A percentile compares a stretch with the other conserved stretches of the same genome.
Evolutionary conservation across 1,284 basidiomycete species (phyloP).

Genomic region (Porogramme epimiltina): DNA sequence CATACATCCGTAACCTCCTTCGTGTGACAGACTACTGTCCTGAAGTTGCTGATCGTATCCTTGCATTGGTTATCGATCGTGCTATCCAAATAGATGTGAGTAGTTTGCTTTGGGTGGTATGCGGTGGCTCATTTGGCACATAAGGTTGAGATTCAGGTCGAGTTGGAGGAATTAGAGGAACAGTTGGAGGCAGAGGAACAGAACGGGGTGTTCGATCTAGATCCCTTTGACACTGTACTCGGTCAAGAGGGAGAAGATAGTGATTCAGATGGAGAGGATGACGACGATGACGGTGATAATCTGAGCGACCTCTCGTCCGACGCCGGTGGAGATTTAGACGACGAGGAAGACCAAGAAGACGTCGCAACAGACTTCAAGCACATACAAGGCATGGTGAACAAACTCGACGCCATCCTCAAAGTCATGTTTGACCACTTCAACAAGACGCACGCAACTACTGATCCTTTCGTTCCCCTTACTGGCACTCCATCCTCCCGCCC

Average conservation of each 20-base stretch:
- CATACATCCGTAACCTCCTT: slow-evolving; percentile 92
- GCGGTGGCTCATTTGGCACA: no score
- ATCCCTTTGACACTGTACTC: slow-evolving; percentile 83
- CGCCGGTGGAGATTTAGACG: slow-evolving; percentile 59
- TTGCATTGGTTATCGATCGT: slow-evolving; percentile 86
- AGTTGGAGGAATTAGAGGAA: slow-evolving; percentile 90
- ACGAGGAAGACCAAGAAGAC: slow-evolving; percentile 37
- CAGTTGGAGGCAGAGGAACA: slow-evolving; percentile 57
- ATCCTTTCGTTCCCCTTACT: slow-evolving; percentile 20
- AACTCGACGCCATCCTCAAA: slow-evolving; percentile 88
- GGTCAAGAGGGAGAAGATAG: slow-evolving; percentile 68
- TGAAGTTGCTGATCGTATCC: slow-evolving; percentile 83
- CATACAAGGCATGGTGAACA: slow-evolving; percentile 86
- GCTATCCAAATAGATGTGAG: slow-evolving; percentile 94
- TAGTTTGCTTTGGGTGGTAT: slow-evolving; percentile 14
- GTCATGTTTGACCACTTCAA: slow-evolving; percentile 86
- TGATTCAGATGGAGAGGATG: slow-evolving; percentile 55
- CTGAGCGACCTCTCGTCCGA: slow-evolving; percentile 73
- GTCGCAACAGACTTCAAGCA: slow-evolving; percentile 61
- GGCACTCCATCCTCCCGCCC: slow-evolving; percentile 30
- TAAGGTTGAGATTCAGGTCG: slow-evolving; percentile 96
- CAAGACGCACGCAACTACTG: slow-evolving; percentile 39
- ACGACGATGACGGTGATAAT: slow-evolving; percentile 47
- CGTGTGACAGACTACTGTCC: slow-evolving; percentile 88
- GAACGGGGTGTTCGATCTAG: slow-evolving; percentile 71